Evolutionary conservation across 2,329 filamentous ascomycete species (phyloP).

Genomic region (Fusarium neocosmosporiellum): DNA sequence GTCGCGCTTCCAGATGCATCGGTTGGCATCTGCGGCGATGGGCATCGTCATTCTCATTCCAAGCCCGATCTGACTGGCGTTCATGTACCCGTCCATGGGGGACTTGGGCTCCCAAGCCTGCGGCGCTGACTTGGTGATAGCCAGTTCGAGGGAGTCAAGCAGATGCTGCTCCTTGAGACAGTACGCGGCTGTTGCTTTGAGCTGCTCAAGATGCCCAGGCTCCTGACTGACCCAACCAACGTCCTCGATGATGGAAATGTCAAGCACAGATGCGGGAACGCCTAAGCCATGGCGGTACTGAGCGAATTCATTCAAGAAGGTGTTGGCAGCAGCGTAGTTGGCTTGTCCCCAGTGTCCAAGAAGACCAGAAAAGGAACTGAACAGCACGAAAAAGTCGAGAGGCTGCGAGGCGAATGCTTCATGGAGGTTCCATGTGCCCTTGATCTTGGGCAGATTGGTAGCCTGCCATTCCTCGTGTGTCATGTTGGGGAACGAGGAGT

Average conservation of each 20-base stretch:
- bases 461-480: conserved; percentile 45
- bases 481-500: conserved; percentile 43
- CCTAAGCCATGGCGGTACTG: conserved; percentile 48
- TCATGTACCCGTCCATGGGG: no score
- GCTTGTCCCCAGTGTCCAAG: conserved; percentile 50
- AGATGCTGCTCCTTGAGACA: no score
- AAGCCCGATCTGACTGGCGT: neutral
- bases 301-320: conserved; percentile 53
- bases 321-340: conserved; percentile 56
- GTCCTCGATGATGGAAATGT: neutral
- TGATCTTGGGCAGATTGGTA: conserved; percentile 45
- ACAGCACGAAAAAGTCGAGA: conserved; percentile 53
- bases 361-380: conserved; percentile 47
- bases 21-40: neutral
- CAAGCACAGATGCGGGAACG: conserved; percentile 24
- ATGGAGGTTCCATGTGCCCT: conserved; percentile 52
- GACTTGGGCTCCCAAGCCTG: no score
- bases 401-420: neutral
- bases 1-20: neutral
- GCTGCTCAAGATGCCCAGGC: neutral
- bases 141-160: no score
- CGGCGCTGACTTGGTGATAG: no score
- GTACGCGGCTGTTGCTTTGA: neutral
- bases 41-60: neutral
- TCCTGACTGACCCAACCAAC: neutral